A percentile compares a stretch with the other conserved stretches of the same genome.
These are phyloP conservation scores for Pythium insidiosum DNA, from an alignment of 352 stramenopile species.

Conservation along the genomic window DNA sequence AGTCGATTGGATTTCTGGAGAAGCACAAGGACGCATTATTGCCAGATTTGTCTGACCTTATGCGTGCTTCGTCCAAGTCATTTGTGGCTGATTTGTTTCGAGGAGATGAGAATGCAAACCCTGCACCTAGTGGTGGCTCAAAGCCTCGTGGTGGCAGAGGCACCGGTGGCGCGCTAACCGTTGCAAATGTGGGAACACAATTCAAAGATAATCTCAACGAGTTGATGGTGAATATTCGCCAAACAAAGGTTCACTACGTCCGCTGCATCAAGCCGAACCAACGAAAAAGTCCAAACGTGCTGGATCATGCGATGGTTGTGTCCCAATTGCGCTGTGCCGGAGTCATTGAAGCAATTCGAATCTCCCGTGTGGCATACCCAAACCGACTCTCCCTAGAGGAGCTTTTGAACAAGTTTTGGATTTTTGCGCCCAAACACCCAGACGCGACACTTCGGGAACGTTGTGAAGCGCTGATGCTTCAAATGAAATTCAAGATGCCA, in stretches of 20 bases:
- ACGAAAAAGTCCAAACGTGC: conserved; percentile 78
- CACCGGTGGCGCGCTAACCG: conserved; percentile 36
- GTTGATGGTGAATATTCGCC: conserved; percentile 91
- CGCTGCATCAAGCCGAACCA: conserved; percentile 99
- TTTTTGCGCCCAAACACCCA: conserved; percentile 36
- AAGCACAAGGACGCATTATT: conserved; percentile 94
- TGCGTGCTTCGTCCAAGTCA: conserved; percentile 53
- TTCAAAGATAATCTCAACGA: conserved; percentile 89
- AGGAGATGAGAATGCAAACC: neutral
- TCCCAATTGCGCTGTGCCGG: conserved; percentile 96
- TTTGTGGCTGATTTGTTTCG: conserved; percentile 51
- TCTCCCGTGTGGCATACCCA: conserved; percentile 96
- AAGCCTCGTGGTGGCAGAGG: conserved; percentile 23
- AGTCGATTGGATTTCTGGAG: conserved; percentile 89
- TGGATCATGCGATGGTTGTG: conserved; percentile 90
- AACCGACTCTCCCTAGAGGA: conserved; percentile 90
- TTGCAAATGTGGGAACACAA: conserved; percentile 67
- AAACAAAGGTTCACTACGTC: conserved; percentile 97
- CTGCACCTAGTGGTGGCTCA: neutral
- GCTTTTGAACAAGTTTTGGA: conserved; percentile 73
- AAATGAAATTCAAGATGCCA: conserved; percentile 50
- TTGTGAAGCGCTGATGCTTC: conserved; percentile 51
- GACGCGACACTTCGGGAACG: conserved; percentile 29
- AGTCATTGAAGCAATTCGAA: conserved; percentile 98
- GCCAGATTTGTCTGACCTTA: conserved; percentile 87